Evolutionary conservation across 805 yeast genomes (phyloP).

Genomic region (Candida corydali): DNA sequence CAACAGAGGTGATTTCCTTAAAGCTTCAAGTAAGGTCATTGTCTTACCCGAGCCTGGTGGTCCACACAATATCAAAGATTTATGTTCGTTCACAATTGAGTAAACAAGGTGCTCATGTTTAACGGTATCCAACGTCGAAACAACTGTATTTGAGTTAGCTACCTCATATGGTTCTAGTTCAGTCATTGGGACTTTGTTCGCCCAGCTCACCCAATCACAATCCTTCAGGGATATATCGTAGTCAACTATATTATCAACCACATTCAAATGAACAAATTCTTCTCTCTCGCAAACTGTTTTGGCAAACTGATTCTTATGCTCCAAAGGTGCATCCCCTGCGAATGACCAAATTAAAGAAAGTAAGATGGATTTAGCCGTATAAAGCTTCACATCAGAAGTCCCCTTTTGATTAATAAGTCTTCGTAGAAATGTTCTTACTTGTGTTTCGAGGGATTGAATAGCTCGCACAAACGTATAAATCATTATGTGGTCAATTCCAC

Average conservation of each 20-base stretch:
- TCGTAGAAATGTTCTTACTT: conserved; percentile 35
- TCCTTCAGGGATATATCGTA: conserved; percentile 42
- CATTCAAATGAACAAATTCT: conserved; percentile 13
- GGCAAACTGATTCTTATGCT: conserved; percentile 38
- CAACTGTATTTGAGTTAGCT: conserved; percentile 55
- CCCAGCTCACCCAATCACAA: conserved; percentile 45
- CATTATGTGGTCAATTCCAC: conserved; percentile 48
- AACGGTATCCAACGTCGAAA: conserved; percentile 77
- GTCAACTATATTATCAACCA: conserved; percentile 30
- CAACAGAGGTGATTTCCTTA: conserved; percentile 53
- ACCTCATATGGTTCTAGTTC: conserved; percentile 59
- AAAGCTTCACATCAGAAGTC: conserved; percentile 22
- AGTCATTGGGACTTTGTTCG: conserved; percentile 31
- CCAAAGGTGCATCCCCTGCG: conserved; percentile 49
- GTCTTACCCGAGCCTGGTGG: conserved; percentile 99
- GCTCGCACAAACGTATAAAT: conserved; percentile 34
- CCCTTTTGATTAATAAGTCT: not conserved
- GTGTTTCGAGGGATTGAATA: conserved; percentile 34
- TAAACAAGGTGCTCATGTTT: conserved; percentile 61
- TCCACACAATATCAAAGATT: conserved; percentile 75
- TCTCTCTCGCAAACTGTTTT: conserved; percentile 16
- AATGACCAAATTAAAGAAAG: conserved; percentile 58
- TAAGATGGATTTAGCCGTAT: conserved; percentile 28
- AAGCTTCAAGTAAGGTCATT: conserved; percentile 73
- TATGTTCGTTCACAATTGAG: conserved; percentile 50